Conservation (phyloP, 768 basidiomycete species). For the Paxillus rubicundulus region DNA sequence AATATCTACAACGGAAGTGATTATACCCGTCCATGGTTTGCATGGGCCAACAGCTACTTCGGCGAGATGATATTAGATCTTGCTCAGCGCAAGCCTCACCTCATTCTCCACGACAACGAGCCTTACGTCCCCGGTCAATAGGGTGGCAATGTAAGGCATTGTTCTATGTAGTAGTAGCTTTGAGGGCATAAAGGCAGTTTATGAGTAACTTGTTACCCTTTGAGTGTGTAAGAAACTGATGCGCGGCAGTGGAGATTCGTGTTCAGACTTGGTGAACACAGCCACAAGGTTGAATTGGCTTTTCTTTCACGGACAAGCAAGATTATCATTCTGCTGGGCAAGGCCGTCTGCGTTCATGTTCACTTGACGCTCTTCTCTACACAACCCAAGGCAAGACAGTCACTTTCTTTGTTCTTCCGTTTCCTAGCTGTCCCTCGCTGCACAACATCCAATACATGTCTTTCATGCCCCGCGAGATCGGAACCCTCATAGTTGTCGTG, state of each 20-base stretch:
- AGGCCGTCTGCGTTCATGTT: slow-evolving; percentile 11
- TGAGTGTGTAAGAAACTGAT: neutral
- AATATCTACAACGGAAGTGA: slow-evolving; percentile 53
- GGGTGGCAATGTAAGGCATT: neutral
- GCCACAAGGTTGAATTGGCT: neutral
- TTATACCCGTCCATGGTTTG: slow-evolving; percentile 77
- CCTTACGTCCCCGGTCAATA: slow-evolving; percentile 56
- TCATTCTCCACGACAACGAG: slow-evolving; percentile 56
- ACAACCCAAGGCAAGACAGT: slow-evolving; percentile 15
- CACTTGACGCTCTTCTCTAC: slow-evolving; percentile 9
- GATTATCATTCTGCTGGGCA: neutral
- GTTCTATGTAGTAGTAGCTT: neutral
- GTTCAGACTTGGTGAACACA: neutral
- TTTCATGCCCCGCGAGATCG: slow-evolving; percentile 69
- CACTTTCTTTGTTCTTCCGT: slow-evolving; percentile 3
- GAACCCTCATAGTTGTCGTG: slow-evolving; percentile 90
- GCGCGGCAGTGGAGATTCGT: neutral
- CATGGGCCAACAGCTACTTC: slow-evolving; percentile 83
- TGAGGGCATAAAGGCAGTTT: neutral
- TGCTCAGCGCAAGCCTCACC: slow-evolving; percentile 66
- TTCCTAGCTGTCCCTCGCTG: slow-evolving; percentile 1
- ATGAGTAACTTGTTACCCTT: neutral
- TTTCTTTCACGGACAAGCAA: neutral
- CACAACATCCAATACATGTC: slow-evolving; percentile 43
- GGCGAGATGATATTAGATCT: slow-evolving; percentile 80